Evolutionary conservation across 805 yeast species (phyloP).

Genomic region (Kazachstania taianensis): DNA sequence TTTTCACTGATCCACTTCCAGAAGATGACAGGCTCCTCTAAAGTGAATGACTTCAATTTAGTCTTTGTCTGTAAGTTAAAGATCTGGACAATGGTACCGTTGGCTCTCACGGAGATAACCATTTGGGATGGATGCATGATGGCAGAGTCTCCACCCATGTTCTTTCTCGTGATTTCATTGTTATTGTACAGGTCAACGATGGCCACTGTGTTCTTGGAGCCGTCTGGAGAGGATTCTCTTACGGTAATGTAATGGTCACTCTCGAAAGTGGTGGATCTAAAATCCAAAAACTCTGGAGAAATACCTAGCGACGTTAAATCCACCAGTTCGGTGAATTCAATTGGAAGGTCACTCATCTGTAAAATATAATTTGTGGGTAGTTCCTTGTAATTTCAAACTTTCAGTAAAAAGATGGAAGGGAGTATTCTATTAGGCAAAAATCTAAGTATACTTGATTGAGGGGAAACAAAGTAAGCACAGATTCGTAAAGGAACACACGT

Average conservation of each 20-base stretch:
- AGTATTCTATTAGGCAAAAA: too few species aligned
- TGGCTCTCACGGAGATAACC: constrained; percentile 89
- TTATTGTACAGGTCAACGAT: constrained; percentile 75
- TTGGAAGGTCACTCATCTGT: constrained; percentile 69
- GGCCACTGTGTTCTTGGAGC: constrained; percentile 76
- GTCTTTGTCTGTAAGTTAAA: constrained; percentile 82
- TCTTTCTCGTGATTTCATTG: constrained; percentile 75
- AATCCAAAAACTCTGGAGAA: constrained; percentile 74
- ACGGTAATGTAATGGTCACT: constrained; percentile 84
- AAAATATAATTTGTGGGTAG: too few species aligned
- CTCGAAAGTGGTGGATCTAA: constrained; percentile 89
- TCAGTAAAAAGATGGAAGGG: too few species aligned
- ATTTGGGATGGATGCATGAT: constrained; percentile 88
- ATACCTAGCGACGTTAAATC: constrained; percentile 83
- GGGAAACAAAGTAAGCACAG: too few species aligned
- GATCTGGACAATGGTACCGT: constrained; percentile 91
- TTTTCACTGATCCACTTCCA: constrained; percentile 87
- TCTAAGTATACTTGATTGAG: too few species aligned
- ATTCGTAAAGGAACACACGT: too few species aligned
- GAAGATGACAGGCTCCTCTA: constrained; percentile 81
- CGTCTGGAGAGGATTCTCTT: constrained; percentile 44
- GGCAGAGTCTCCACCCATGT: constrained; percentile 95
- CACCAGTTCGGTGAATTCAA: constrained; percentile 91
- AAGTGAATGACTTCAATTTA: constrained; percentile 76
- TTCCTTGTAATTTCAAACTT: too few species aligned